These are phyloP conservation scores for Parastagonospora nodorum DNA, from an alignment of 2,329 filamentous ascomycete species.

Conservation along the genomic window DNA sequence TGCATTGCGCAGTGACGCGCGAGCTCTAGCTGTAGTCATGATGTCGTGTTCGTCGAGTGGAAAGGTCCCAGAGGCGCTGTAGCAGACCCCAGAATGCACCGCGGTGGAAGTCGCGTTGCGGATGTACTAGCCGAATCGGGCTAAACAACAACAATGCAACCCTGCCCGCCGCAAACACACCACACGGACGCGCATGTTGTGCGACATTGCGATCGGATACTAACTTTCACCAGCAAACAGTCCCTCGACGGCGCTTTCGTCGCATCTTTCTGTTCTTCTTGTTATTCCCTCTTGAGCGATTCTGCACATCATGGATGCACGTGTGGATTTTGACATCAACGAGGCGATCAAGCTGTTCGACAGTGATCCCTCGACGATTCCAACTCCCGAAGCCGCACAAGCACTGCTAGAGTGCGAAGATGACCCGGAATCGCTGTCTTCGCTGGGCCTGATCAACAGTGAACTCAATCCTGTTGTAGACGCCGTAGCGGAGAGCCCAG, in stretches of 20 bases:
- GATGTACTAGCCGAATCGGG: conserved; percentile 17
- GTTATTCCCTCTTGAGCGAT: conserved; percentile 13
- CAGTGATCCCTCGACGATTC: conserved; percentile 83
- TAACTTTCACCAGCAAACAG: conserved; percentile 14
- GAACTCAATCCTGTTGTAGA: conserved; percentile 92
- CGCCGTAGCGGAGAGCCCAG: conserved; percentile 87
- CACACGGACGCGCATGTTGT: conserved; percentile 18
- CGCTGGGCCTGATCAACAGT: conserved; percentile 74
- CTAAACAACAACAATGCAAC: conserved; percentile 19
- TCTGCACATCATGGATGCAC: conserved; percentile 64
- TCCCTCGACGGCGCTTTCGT: conserved; percentile 19
- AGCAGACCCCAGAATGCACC: conserved; percentile 2
- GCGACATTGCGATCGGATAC: conserved; percentile 8
- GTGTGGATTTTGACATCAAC: conserved; percentile 89
- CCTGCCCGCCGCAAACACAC: conserved; percentile 18
- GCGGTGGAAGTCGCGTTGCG: conserved; percentile 8
- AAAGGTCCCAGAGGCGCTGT: conserved; percentile 8
- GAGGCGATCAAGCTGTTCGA: conserved; percentile 96
- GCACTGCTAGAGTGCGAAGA: conserved; percentile 90
- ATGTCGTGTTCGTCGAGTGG: conserved; percentile 12
- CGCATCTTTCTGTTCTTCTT: conserved; percentile 17
- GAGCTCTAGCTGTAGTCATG: conserved; percentile 39
- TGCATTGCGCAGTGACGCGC: conserved; percentile 28
- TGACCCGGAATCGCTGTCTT: conserved; percentile 82
- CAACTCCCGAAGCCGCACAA: conserved; percentile 83